These are phyloP conservation scores for Alternaria triticimaculans DNA, from an alignment of 2,329 filamentous ascomycete genomes.

Conservation along the genomic window DNA sequence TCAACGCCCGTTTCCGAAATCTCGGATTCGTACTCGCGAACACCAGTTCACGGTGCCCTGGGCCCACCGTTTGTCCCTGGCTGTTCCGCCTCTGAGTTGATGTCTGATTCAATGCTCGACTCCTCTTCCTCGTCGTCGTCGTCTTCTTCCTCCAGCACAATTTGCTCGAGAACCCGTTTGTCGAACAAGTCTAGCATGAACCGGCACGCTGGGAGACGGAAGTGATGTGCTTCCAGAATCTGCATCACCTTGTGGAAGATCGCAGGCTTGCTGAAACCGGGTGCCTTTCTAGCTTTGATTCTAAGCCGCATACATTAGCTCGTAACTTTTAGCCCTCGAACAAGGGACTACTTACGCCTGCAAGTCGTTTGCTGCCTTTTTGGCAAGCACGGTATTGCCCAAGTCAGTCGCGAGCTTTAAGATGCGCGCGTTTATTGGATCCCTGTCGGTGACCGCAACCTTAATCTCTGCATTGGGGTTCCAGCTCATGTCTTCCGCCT, in stretches of 20 bases:
- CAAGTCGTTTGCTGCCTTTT: constrained; percentile 83
- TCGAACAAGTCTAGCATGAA: constrained; percentile 96
- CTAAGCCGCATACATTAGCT: constrained; percentile 52
- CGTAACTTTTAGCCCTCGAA: not conserved
- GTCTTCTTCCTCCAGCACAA: constrained; percentile 79
- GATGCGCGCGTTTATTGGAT: constrained; percentile 75
- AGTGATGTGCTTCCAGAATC: constrained; percentile 87
- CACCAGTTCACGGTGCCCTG: constrained; percentile 21
- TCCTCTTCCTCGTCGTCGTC: constrained; percentile 34
- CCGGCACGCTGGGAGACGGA: constrained; percentile 82
- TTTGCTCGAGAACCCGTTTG: constrained; percentile 81
- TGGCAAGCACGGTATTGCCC: constrained; percentile 91
- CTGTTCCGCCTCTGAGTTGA: constrained; percentile 38
- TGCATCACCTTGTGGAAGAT: constrained; percentile 87
- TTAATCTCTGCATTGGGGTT: constrained; percentile 52
- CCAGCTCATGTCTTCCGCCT: constrained; percentile 38
- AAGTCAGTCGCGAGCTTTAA: constrained; percentile 85
- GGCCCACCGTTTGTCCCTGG: constrained; percentile 23
- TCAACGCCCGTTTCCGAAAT: constrained; percentile 20
- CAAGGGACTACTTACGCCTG: constrained; percentile 56
- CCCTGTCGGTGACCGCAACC: constrained; percentile 64
- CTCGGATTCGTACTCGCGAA: constrained; percentile 10
- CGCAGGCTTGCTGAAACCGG: constrained; percentile 75
- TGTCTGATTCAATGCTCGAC: constrained; percentile 43
- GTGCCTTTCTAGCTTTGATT: constrained; percentile 75